Conservation (phyloP, 441 rosid genomes). For the Manihot esculenta region DNA sequence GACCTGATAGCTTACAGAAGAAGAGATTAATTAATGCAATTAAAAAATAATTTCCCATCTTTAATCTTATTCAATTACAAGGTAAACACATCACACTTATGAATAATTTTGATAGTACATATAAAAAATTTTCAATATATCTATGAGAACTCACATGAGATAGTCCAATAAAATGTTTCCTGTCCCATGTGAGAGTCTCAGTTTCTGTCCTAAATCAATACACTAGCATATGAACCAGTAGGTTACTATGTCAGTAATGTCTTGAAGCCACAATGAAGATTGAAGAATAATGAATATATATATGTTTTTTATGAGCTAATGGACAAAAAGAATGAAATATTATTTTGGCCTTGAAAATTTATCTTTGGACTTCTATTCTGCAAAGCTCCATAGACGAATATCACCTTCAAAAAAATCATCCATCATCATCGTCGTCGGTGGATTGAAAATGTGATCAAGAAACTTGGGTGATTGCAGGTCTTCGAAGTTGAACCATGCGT, state of each 20-base stretch:
- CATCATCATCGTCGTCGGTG: constrained; percentile 26
- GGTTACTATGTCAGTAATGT: constrained; percentile 39
- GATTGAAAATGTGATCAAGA: constrained; percentile 47
- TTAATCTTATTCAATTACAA: constrained; percentile 3
- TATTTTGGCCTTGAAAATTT: neutral
- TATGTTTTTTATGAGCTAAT: neutral
- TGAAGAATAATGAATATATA: constrained; percentile 12
- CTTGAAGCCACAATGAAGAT: constrained; percentile 22
- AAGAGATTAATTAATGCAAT: neutral
- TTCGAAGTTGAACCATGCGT: constrained; percentile 43
- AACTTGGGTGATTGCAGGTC: constrained; percentile 38
- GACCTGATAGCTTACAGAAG: constrained; percentile 2
- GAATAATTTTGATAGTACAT: constrained; percentile 19
- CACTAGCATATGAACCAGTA: constrained; percentile 17
- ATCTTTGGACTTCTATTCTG: constrained; percentile 25
- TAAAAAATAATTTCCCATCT: neutral
- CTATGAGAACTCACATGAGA: constrained; percentile 34
- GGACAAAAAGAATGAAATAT: constrained; percentile 13
- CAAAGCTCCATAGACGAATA: constrained; percentile 74
- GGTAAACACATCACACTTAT: neutral
- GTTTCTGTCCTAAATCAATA: constrained; percentile 20
- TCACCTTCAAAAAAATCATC: constrained; percentile 63
- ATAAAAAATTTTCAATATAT: constrained; percentile 24
- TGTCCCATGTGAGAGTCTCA: constrained; percentile 39
- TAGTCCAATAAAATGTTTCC: constrained; percentile 41